Evolutionary conservation across 345 rosid genomes (phyloP).

Genomic region (Acer yangbiense): DNA sequence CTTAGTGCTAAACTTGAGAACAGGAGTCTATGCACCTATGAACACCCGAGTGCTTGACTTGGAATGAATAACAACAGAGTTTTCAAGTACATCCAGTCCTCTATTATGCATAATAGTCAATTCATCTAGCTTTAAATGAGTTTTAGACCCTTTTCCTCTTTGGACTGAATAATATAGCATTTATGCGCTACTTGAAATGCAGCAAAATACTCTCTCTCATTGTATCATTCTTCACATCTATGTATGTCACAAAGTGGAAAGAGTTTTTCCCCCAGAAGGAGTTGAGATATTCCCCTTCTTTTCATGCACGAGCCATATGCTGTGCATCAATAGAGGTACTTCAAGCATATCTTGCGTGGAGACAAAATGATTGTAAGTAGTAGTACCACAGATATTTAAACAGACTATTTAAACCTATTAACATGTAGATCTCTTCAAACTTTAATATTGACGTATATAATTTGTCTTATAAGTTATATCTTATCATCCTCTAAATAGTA

Average conservation of each 20-base stretch:
- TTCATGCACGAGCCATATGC: constrained; percentile 50
- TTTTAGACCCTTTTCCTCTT: neutral
- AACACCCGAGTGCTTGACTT: neutral
- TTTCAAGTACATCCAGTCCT: neutral
- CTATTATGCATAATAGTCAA: neutral
- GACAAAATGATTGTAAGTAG: constrained; percentile 79
- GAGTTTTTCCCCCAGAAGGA: constrained; percentile 60
- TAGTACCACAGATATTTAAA: neutral
- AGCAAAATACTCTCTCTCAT: constrained; percentile 79
- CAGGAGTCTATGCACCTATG: neutral
- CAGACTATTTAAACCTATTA: neutral
- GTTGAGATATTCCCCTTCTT: constrained; percentile 66
- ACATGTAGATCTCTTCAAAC: neutral
- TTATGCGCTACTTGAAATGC: constrained; percentile 36
- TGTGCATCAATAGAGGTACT: constrained; percentile 81
- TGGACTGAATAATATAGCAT: constrained; percentile 16
- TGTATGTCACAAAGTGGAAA: constrained; percentile 70
- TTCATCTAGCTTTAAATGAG: neutral
- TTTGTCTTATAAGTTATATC: neutral
- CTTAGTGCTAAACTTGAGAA: neutral
- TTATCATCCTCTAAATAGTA: neutral
- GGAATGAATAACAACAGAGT: neutral
- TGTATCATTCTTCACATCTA: constrained; percentile 72
- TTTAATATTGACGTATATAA: neutral
- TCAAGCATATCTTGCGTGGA: constrained; percentile 86